A percentile compares a stretch with the other conserved stretches of the same genome.
Conservation (phyloP, 768 basidiomycete species). For the Suillus americanus region DNA sequence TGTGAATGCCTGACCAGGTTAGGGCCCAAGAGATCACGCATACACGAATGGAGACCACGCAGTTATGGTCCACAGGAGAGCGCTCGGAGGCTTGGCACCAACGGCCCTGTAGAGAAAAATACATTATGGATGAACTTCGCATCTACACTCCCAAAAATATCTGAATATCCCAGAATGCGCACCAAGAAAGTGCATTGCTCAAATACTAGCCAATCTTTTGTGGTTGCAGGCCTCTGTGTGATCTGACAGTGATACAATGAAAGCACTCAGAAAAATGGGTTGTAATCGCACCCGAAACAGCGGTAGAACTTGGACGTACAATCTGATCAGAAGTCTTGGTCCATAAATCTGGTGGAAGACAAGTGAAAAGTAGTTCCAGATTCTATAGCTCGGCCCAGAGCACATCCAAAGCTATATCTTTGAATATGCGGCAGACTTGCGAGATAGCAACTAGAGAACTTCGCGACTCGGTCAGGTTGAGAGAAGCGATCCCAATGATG, state of each 20-base stretch:
- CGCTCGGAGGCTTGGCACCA: too few species aligned
- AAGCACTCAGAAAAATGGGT: neutral
- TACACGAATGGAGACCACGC: too few species aligned
- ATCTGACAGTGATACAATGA: neutral
- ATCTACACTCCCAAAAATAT: too few species aligned
- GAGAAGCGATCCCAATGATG: neutral
- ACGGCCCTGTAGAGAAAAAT: too few species aligned
- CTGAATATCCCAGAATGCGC: neutral
- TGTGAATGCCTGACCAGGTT: too few species aligned
- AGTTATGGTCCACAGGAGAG: too few species aligned
- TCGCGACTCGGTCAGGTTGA: neutral
- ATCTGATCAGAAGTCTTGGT: neutral
- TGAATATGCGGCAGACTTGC: conserved; percentile 16
- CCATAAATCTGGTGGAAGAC: neutral
- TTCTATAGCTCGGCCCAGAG: conserved; percentile 15
- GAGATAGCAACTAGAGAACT: neutral
- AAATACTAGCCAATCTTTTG: neutral
- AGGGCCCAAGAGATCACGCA: too few species aligned
- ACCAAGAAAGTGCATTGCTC: neutral
- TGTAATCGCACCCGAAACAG: neutral
- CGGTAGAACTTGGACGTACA: neutral
- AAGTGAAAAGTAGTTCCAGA: neutral
- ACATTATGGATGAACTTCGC: too few species aligned
- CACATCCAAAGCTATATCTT: conserved; percentile 12
- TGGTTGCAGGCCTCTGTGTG: neutral